Conservation (phyloP, 805 yeast species). For the Soucietia sequanensis region DNA sequence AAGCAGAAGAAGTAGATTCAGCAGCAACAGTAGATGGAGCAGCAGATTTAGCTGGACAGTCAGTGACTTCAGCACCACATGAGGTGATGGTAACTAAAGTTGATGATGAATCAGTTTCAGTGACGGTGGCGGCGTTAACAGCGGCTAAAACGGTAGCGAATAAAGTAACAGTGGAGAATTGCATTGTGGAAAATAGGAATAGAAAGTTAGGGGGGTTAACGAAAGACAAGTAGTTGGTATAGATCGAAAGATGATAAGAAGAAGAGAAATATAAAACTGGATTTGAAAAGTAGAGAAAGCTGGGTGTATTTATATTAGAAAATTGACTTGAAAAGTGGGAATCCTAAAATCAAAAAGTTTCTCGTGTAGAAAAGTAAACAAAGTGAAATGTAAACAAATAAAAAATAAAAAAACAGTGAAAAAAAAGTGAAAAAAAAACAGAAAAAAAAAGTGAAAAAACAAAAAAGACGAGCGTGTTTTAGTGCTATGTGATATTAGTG, state of each 20-base stretch:
- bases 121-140: slow-evolving; percentile 23
- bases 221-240: slow-evolving; percentile 1
- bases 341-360: too few species aligned
- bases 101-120: slow-evolving; percentile 29
- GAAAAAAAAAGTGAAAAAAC: too few species aligned
- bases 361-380: too few species aligned
- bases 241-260: not conserved
- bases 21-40: slow-evolving; percentile 4
- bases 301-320: too few species aligned
- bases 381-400: too few species aligned
- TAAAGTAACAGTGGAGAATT: slow-evolving; percentile 30
- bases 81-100: slow-evolving; percentile 43
- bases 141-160: slow-evolving; percentile 26
- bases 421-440: too few species aligned
- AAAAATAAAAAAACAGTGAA: too few species aligned
- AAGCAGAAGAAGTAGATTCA: slow-evolving; percentile 14
- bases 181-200: slow-evolving; percentile 2
- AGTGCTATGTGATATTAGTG: too few species aligned
- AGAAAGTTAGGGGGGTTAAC: not conserved
- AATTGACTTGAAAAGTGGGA: too few species aligned
- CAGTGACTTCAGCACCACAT: slow-evolving; percentile 39
- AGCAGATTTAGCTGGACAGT: slow-evolving; percentile 37
- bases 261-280: not conserved
- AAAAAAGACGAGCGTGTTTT: too few species aligned
- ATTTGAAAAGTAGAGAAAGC: too few species aligned